Evolutionary conservation across 805 yeast genomes (phyloP), one percentile per base, ranked within the genome.

Genomic region (Wickerhamia fluorescens): DNA sequence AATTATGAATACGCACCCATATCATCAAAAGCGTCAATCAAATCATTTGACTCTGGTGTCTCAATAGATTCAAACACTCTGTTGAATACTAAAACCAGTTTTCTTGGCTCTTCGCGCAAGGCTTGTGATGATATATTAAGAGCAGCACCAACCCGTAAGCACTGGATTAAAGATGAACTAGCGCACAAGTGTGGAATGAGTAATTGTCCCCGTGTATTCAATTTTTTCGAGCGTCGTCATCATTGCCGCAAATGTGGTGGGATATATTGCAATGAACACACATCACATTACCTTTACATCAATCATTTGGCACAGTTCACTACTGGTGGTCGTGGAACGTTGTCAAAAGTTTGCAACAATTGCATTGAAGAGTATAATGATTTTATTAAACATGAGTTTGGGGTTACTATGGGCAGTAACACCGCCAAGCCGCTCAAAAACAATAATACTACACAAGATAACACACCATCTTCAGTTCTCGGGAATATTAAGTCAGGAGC

Each of bases 241-340:
- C 94, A 83, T 58, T 83, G 94, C 50, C 71, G 94, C 30, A 78
- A 78, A 49, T 83, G 94, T 53, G 94, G 94, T 20, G 85, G 81
- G 23, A 72, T 83, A 13, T 83, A 73, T 45, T 83, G 94, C 52
- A 73, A 75, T 19, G 74, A 70, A 36, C 88, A 84, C 52, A 67
- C 78, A 4, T 58, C 69, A 6, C 78, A 74, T 43, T 61, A 61
- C 58, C 50, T 73, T 38, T 65, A 75, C 56, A 61, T 73, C 47
- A 61, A 76, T 48, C 59, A 68, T 44, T 51, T 71, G 54, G 74
- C 92, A 20, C 74, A 73, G 39, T 76, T 75, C 39, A 68, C 76
- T 42, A 73, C 79, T 31, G 85, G 79, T 13, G 77, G 82, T 5
- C 58, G 75, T 29, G 89, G 89, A 3, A 61, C 72, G 9, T 57